A percentile compares a stretch with the other conserved stretches of the same genome.
Evolutionary conservation across 1,284 basidiomycete genomes (phyloP).

Genomic region (Tremellales sp.): DNA sequence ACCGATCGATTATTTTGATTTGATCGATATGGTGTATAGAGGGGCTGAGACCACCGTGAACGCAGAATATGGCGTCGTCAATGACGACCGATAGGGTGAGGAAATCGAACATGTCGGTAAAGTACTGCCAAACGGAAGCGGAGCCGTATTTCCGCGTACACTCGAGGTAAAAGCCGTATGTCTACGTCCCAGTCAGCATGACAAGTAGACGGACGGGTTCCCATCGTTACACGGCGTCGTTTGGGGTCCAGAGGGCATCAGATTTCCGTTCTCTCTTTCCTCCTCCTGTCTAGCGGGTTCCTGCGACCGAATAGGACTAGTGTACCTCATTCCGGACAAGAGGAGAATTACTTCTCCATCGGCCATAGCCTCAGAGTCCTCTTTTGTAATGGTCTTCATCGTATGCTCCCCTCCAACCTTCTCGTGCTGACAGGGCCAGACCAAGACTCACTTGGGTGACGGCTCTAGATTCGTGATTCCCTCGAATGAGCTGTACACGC

Average conservation of each 20-base stretch:
- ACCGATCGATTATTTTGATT: conserved; percentile 98
- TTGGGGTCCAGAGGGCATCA: conserved; percentile 34
- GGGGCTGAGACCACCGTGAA: conserved; percentile 96
- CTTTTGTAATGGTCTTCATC: conserved; percentile 42
- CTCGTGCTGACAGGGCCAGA: background rate
- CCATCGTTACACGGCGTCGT: too few relatives aligned
- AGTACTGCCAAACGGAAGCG: conserved; percentile 96
- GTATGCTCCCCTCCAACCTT: conserved; percentile 4
- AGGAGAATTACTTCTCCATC: conserved; percentile 20
- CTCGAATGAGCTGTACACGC: conserved; percentile 92
- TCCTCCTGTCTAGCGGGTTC: conserved; percentile 18
- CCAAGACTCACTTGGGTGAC: conserved; percentile 80
- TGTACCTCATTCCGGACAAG: conserved; percentile 21
- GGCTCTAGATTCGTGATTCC: conserved; percentile 96
- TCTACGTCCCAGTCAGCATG: conserved; percentile 54
- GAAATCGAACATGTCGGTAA: conserved; percentile 99
- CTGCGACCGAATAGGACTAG: too few relatives aligned
- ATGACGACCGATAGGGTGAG: conserved; percentile 96
- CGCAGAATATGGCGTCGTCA: conserved; percentile 98
- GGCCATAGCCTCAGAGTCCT: conserved; percentile 39
- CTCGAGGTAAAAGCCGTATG: conserved; percentile 99
- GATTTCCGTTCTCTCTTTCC: conserved; percentile 46
- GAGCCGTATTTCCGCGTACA: conserved; percentile 96
- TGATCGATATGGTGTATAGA: conserved; percentile 99
- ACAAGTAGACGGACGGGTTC: too few relatives aligned